Evolutionary conservation across 371 early-diverging fungal genomes (phyloP), one percentile per base, ranked within the genome.

Genomic region (Mycotypha africana): DNA sequence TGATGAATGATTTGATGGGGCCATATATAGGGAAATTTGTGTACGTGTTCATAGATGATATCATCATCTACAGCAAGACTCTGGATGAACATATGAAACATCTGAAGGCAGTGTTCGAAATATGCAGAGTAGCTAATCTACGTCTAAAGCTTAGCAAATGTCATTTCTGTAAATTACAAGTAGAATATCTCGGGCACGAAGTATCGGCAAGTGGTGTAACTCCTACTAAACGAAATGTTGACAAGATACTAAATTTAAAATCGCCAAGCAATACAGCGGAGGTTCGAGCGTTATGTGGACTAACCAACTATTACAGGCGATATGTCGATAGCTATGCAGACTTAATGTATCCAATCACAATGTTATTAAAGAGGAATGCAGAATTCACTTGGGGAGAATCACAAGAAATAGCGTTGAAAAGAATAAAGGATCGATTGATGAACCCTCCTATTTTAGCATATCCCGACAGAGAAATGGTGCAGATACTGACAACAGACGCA

Each of bases 11-110:
- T 19, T 49, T 72, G 1, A 57, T 74, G 12, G 53, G 44, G 12
- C 62, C 53, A 23, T 38, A 60, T 0, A 51, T 26, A 36, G 26
- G 47, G 25, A 26, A 37, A 23, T 16, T 4, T 42, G 31, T 19
- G 38, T 31, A 20, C 17, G 49, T 49, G 1, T 49, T 19, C 37
- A 2, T 47, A 7, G 47, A 47, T 32, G 47, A 38, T 14, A 39
- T 47, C n/a, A 35, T 35, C 15, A 38, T 38, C 4, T 38, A 20
- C 14, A 20, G 20, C 8, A 4, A 21, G 5, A 20, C 11, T 2
- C 24, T 45, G 21, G 65, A 70, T n/a, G 67, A 75, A 31, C 76
- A 78, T 51, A 4, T 57, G 1, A 20, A 38, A 1, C 68, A 73
- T 38, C 20, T 82, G 1, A n/a, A 47, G 14, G 0, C 9, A 33